Evolutionary conservation across 345 rosid species (phyloP), one percentile per base, ranked within the genome.

Genomic region (Eucalyptus virginea): DNA sequence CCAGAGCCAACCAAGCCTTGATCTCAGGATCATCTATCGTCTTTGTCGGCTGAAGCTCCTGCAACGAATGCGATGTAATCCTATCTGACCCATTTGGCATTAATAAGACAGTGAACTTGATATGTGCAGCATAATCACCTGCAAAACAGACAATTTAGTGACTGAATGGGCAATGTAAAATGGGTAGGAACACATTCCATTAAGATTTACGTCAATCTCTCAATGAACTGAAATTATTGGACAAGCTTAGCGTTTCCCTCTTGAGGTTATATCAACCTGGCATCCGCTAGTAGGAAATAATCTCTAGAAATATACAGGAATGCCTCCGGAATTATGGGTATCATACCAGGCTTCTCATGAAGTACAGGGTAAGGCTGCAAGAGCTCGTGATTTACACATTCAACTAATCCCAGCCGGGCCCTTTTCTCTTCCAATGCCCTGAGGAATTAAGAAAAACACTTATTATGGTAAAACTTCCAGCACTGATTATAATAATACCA

Each of bases 371-470:
- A 98, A 86, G 99, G 98, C 91, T 98, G 99, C 93, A 98, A 89
- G 87, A 95, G 99, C 6, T 97, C 99, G 48, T 98, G 99, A 91
- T 96, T 98, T 90, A 98, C 98, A 89, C 99, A 98, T 93, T 98
- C 99, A 26, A 97, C 96, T 69, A 98, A 93, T 88, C 99, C 99
- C 54, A 98, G 93, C 62, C 99, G 93, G 72, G 98, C 99, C 92
- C 99, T 95, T 91, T 98, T 98, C 94, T 98, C 99, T 93, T 98
- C 99, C 85, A 98, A 92, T 34, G 98, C 98, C 95, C 99, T 98
- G 80, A 87, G 47, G 30, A 21, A 24, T 65, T 28, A 28, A 30
- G 13, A 26, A 24, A 44, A 45, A 28, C 65, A n/a, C 62, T 34
- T 45, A 87, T 37, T 51, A 37, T 13, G 69, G 17, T 15, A 47